Percentiles rank a stretch among this genome's conserved stretches.
Evolutionary conservation across 1,139 yeast genomes (phyloP).

Genomic region (Debaryomyces psychrophilus): DNA sequence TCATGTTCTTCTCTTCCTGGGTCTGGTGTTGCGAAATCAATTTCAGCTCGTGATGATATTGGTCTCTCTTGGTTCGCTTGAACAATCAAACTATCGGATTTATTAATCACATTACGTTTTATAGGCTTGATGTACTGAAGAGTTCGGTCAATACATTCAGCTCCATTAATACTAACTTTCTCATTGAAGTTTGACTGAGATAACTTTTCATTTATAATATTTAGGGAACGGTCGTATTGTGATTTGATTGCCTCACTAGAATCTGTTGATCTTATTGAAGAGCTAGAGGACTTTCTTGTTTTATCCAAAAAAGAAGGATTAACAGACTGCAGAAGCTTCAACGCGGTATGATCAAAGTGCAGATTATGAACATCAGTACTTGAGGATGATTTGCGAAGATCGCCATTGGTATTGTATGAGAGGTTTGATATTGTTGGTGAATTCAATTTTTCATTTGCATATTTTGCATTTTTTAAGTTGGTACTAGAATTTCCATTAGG

Average conservation of each 20-base stretch:
- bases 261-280: constrained; percentile 18
- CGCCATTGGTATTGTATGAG: background rate
- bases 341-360: background rate
- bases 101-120: constrained; percentile 16
- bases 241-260: constrained; percentile 26
- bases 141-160: background rate
- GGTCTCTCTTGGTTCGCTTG: constrained; percentile 26
- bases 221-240: constrained; percentile 27
- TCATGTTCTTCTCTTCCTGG: constrained; percentile 5
- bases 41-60: constrained; percentile 34
- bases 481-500: background rate
- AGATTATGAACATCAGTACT: background rate
- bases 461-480: background rate
- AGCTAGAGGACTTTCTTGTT: constrained; percentile 16
- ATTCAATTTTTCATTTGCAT: background rate
- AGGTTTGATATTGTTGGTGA: no score
- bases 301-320: constrained; percentile 1
- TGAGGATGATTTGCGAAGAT: background rate
- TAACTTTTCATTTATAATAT: constrained; percentile 33
- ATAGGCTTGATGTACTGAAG: constrained; percentile 17
- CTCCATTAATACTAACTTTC: background rate
- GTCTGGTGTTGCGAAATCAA: constrained; percentile 16
- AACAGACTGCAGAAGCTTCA: constrained; percentile 4
- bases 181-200: constrained; percentile 17
- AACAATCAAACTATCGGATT: constrained; percentile 10